phyloP scores from a whole-genome alignment of 164 flowering plant genomes.

The Platanus orientalis region DNA sequence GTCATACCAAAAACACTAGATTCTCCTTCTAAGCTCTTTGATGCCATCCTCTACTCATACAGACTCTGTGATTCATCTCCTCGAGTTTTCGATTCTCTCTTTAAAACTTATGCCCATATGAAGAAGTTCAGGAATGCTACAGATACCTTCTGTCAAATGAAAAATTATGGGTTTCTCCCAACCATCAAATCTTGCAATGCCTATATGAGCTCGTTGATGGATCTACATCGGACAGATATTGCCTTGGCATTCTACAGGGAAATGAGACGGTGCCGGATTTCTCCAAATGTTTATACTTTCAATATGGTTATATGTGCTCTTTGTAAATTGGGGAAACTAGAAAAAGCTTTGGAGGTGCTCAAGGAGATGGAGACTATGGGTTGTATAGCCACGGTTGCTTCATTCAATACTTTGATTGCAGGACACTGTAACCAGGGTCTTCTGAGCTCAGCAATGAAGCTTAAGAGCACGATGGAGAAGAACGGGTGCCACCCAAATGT shows the following conservation, averaged over 20 bases:
- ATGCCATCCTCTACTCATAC: constrained; percentile 57
- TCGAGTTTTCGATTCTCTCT: constrained; percentile 68
- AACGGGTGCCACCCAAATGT: constrained; percentile 45
- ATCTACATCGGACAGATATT: constrained; percentile 46
- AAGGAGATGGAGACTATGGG: constrained; percentile 59
- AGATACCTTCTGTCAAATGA: constrained; percentile 61
- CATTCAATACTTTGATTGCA: constrained; percentile 70
- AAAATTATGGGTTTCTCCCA: constrained; percentile 79
- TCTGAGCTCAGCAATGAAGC: constrained; percentile 50
- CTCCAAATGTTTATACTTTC: constrained; percentile 67
- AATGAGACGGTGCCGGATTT: constrained; percentile 52
- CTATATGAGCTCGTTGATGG: constrained; percentile 57
- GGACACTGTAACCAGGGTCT: constrained; percentile 66
- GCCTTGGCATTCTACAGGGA: constrained; percentile 59
- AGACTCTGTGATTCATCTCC: constrained; percentile 74
- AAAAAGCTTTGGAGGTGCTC: constrained; percentile 62
- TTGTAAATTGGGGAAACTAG: constrained; percentile 58
- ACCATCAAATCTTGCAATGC: constrained; percentile 80
- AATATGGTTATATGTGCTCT: constrained; percentile 68
- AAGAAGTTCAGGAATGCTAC: constrained; percentile 72
- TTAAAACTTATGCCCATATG: constrained; percentile 73
- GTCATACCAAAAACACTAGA: constrained; percentile 32
- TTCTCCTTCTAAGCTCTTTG: constrained; percentile 51
- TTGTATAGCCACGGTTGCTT: constrained; percentile 40
- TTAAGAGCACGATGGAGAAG: constrained; percentile 55